phyloP scores from a whole-genome alignment of 139 green algal genomes.

The Chlorella sp. region DNA sequence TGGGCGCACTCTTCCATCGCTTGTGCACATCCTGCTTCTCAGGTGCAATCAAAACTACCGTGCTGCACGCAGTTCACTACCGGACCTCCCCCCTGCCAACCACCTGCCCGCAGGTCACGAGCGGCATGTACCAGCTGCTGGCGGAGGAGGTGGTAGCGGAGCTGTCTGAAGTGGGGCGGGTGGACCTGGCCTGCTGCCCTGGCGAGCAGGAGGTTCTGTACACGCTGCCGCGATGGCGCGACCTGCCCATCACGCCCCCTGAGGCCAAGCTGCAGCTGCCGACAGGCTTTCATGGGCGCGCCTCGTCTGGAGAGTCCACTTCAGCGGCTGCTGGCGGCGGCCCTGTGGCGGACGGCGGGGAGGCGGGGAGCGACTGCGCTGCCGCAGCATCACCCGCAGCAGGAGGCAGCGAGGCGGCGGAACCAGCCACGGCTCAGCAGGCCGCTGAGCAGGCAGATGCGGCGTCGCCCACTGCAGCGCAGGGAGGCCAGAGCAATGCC shows the following conservation, averaged over 20 bases:
- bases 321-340: neutral
- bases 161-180: neutral
- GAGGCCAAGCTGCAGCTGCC: too few relatives aligned
- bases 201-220: neutral
- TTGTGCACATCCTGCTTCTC: too few relatives aligned
- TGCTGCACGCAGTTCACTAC: too few relatives aligned
- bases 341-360: too few relatives aligned
- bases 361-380: neutral
- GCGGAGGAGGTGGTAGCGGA: neutral
- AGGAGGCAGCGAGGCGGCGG: neutral
- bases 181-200: constrained; percentile 2
- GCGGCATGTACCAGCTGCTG: constrained; percentile 1
- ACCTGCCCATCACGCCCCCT: neutral
- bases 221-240: constrained; percentile 3
- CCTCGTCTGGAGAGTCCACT: neutral
- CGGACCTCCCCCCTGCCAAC: too few relatives aligned
- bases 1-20: too few relatives aligned
- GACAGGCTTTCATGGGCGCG: too few relatives aligned
- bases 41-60: too few relatives aligned
- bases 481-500: neutral
- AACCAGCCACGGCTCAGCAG: neutral
- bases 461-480: too few relatives aligned
- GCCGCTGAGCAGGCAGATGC: too few relatives aligned
- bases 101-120: neutral
- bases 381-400: neutral